Evolutionary conservation across 1,284 basidiomycete species (phyloP), one percentile per base, ranked within the genome.

Genomic region (Papiliotrema nemorosa): DNA sequence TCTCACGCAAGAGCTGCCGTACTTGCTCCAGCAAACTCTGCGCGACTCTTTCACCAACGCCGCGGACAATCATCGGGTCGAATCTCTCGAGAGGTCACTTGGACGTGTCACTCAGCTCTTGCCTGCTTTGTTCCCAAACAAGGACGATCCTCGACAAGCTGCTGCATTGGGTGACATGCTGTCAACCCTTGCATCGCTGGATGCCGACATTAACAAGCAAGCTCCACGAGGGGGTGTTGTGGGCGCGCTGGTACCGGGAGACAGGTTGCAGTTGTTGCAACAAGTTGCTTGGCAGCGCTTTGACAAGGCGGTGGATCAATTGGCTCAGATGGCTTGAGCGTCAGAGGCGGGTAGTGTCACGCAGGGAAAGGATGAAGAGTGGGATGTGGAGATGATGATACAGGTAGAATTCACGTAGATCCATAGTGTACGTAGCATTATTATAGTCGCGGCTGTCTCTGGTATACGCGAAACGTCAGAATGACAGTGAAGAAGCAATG

Each of bases 61-160:
- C 20, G 70, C 75, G 9, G 7, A 83, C 57, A 74, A 87, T 2
- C 82, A 86, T 3, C 45, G 36, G 5, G 22, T 39, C 12, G 25
- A 16, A 21, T 79, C 81, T 9, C 74, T 89, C 4, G 75, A 79
- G 0, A 79, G 81, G 31, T 76, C 74, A 25, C 78, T 87, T 38
- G 86, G 87, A 1, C 82, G 80, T 59, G 76, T 90, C 18, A 81
- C 91, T 46, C 78, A 79, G 6, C 74, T 86, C 22, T 73, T 92
- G 1, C 88, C 89, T 0, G 84, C 87, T 49, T 76, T 88, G 2
- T 74, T 76, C 59, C 63, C 64, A 5, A 52, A 65, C 49, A 51
- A 57, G 37, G 37, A 49, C 22, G 60, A 71, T 49, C 56, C 66
- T 4, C 64, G 67, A 55, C 65, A 69, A 36, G 62, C 66, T 14